A percentile compares a stretch with the other conserved stretches of the same genome.
Conservation (phyloP, 371 early-diverging fungal species). For the Zopfochytrium polystomum region DNA sequence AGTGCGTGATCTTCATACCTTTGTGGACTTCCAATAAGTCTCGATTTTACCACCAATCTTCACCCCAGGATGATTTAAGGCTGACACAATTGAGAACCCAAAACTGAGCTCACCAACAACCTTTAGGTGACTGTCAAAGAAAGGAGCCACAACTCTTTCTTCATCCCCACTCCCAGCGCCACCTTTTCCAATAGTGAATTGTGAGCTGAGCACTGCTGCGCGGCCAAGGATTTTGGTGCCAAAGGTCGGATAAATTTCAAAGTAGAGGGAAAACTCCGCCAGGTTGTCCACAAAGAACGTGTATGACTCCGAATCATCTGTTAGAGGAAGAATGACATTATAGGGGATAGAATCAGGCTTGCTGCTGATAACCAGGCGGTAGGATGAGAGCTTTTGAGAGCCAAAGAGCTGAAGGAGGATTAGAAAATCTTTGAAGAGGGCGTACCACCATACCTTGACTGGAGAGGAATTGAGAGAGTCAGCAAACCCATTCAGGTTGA, state of each 20-base stretch:
- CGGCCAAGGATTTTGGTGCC: slow-evolving; percentile 91
- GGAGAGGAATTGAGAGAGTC: slow-evolving; percentile 30
- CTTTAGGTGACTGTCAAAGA: slow-evolving; percentile 82
- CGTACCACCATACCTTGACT: slow-evolving; percentile 19
- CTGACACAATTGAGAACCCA: slow-evolving; percentile 75
- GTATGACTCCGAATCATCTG: slow-evolving; percentile 72
- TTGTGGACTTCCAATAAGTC: slow-evolving; percentile 95
- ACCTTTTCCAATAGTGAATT: slow-evolving; percentile 46
- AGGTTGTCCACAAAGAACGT: slow-evolving; percentile 78
- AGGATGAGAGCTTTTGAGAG: slow-evolving; percentile 54
- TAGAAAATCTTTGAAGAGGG: background rate
- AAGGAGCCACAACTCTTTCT: slow-evolving; percentile 59
- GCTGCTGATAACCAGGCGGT: slow-evolving; percentile 60
- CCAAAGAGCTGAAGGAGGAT: slow-evolving; percentile 30
- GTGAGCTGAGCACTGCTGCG: slow-evolving; percentile 72
- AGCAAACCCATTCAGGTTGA: slow-evolving; percentile 52
- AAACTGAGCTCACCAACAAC: slow-evolving; percentile 88
- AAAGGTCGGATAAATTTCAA: slow-evolving; percentile 91
- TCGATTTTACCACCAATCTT: slow-evolving; percentile 91
- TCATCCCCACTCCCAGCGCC: slow-evolving; percentile 45
- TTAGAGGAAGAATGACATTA: slow-evolving; percentile 83
- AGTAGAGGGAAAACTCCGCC: slow-evolving; percentile 75
- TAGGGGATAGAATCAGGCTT: slow-evolving; percentile 87
- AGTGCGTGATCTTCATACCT: no score
- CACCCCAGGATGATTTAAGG: slow-evolving; percentile 80